A percentile compares a stretch with the other conserved stretches of the same genome.
Evolutionary conservation across 164 flowering plant genomes (phyloP).

Genomic region (Chimonanthus praecox): DNA sequence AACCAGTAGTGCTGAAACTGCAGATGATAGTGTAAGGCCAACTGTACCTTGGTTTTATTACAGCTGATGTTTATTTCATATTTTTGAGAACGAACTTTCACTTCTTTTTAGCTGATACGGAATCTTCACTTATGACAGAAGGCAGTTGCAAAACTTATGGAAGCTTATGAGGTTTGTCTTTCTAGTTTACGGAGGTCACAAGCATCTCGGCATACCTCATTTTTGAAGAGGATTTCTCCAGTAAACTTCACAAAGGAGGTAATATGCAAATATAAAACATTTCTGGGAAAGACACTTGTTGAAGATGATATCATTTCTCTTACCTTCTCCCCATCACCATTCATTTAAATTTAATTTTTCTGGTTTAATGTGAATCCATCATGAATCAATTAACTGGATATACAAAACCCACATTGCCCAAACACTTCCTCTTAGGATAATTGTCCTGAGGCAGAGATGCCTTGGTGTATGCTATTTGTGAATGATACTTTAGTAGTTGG

Average conservation of each 20-base stretch:
- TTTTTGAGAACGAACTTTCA: background rate
- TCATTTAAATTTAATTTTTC: too few relatives aligned
- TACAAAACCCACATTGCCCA: too few relatives aligned
- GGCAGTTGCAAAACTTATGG: constrained; percentile 67
- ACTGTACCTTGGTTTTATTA: background rate
- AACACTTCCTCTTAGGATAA: too few relatives aligned
- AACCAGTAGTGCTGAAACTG: constrained; percentile 18
- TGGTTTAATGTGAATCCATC: too few relatives aligned
- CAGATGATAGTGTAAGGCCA: constrained; percentile 38
- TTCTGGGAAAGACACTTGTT: too few relatives aligned
- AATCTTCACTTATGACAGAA: constrained; percentile 30
- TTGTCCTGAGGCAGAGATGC: too few relatives aligned
- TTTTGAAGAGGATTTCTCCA: constrained; percentile 62
- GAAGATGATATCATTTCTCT: too few relatives aligned
- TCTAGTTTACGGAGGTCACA: constrained; percentile 57
- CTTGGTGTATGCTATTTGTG: too few relatives aligned
- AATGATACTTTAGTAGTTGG: too few relatives aligned
- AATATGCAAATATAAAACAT: background rate
- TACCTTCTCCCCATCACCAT: background rate
- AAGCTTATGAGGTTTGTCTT: constrained; percentile 64
- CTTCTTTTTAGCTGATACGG: background rate
- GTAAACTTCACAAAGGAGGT: constrained; percentile 91
- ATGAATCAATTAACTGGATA: too few relatives aligned
- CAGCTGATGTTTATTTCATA: too few relatives aligned
- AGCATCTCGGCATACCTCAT: constrained; percentile 42